Conservation (phyloP, 2,329 filamentous ascomycete species). For the Fusarium verticillioides region DNA sequence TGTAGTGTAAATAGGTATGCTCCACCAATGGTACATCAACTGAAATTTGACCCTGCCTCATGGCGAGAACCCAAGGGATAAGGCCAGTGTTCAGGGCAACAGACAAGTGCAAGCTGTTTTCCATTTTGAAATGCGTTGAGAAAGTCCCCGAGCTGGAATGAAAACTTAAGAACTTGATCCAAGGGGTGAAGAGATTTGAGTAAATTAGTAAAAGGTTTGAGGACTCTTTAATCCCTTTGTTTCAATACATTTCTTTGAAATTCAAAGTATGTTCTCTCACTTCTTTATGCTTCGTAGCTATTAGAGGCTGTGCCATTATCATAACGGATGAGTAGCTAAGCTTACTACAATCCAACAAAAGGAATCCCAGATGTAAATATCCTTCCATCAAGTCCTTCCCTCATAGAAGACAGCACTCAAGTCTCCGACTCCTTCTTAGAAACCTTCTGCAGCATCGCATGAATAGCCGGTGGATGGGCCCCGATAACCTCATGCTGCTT, state of each 20-base stretch:
- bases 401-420: background rate
- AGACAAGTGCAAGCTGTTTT: background rate
- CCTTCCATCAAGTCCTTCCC: accelerated
- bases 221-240: too few relatives aligned
- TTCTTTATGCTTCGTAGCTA: too few relatives aligned
- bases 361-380: accelerated
- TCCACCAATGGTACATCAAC: background rate
- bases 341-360: background rate
- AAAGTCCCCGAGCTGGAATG: too few relatives aligned
- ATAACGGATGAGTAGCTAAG: background rate
- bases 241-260: too few relatives aligned
- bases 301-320: too few relatives aligned
- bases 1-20: background rate
- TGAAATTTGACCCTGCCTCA: background rate
- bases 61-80: too few relatives aligned
- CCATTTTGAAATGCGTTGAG: too few relatives aligned
- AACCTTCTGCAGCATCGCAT: background rate
- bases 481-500: background rate
- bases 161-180: too few relatives aligned
- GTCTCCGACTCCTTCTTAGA: background rate
- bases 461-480: background rate
- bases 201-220: too few relatives aligned
- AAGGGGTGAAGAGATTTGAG: too few relatives aligned
- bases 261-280: too few relatives aligned
- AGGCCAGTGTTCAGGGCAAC: accelerated